A percentile compares a stretch with the other conserved stretches of the same genome.
Conservation (phyloP, 139 green algal species). For the Ulvella scutata region DNA sequence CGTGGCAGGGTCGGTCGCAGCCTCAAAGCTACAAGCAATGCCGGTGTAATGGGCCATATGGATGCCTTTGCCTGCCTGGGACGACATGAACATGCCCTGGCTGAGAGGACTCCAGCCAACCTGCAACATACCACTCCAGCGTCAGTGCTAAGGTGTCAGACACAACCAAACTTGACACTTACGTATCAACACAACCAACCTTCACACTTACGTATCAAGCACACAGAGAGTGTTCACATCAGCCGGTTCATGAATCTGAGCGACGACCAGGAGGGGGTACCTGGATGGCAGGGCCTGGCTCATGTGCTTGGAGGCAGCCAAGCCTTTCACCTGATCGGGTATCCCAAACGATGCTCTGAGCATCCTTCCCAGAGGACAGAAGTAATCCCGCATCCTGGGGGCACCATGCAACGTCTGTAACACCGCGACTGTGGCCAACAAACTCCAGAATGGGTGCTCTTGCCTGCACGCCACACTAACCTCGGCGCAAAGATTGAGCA, state of each 20-base stretch:
- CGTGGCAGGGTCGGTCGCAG: background rate
- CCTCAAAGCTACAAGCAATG: background rate
- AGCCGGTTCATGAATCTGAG: too few relatives aligned
- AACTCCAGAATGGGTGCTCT: constrained; percentile 76
- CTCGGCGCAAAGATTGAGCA: too few relatives aligned
- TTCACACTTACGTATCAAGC: too few relatives aligned
- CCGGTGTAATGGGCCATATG: background rate
- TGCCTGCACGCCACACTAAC: too few relatives aligned
- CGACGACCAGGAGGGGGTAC: too few relatives aligned
- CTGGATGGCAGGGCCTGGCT: background rate
- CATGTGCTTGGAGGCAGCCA: background rate
- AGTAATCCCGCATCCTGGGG: constrained; percentile 71
- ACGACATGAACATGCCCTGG: constrained; percentile 42
- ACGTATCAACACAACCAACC: too few relatives aligned
- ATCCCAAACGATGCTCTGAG: constrained; percentile 89
- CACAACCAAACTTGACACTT: too few relatives aligned
- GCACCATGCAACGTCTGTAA: constrained; percentile 86
- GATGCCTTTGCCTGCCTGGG: background rate
- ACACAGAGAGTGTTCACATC: too few relatives aligned
- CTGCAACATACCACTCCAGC: constrained; percentile 10
- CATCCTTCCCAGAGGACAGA: constrained; percentile 82
- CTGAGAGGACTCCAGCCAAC: constrained; percentile 40
- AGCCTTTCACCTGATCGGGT: constrained; percentile 28
- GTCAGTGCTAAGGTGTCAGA: background rate
- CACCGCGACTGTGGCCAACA: constrained; percentile 63